Evolutionary conservation across 441 rosid species (phyloP).

Genomic region (Populus tomentosa): DNA sequence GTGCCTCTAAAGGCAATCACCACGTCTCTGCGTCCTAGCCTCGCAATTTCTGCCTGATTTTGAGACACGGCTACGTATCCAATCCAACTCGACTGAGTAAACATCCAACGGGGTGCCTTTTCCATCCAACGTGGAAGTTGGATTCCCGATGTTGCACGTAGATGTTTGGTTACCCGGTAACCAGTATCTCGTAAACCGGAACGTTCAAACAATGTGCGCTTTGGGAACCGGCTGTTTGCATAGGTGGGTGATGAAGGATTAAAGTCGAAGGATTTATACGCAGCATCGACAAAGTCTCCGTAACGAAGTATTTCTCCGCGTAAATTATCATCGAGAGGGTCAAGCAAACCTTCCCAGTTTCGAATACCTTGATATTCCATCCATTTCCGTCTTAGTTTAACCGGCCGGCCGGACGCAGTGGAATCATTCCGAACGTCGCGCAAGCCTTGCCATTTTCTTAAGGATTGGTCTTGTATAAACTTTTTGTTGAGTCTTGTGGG

Average conservation of each 20-base stretch:
- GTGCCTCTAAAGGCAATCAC: slow-evolving; percentile 74
- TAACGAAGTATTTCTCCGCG: slow-evolving; percentile 64
- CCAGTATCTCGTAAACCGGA: slow-evolving; percentile 56
- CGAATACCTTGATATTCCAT: slow-evolving; percentile 53
- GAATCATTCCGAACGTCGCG: slow-evolving; percentile 22
- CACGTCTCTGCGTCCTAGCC: slow-evolving; percentile 74
- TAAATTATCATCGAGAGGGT: slow-evolving; percentile 64
- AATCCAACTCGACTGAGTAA: slow-evolving; percentile 68
- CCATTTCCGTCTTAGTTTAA: slow-evolving; percentile 43
- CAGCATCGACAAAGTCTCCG: slow-evolving; percentile 67
- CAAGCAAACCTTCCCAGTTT: slow-evolving; percentile 64
- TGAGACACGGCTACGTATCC: slow-evolving; percentile 82
- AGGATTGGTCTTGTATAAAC: slow-evolving; percentile 18
- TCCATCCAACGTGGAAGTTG: slow-evolving; percentile 62
- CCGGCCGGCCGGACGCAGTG: slow-evolving; percentile 16
- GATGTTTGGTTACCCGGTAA: slow-evolving; percentile 45
- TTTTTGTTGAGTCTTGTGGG: slow-evolving; percentile 10
- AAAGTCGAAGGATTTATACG: slow-evolving; percentile 65
- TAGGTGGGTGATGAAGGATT: slow-evolving; percentile 58
- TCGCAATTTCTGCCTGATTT: slow-evolving; percentile 58
- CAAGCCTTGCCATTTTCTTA: slow-evolving; percentile 33
- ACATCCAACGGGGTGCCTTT: slow-evolving; percentile 53
- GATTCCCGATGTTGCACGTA: slow-evolving; percentile 65
- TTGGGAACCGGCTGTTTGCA: slow-evolving; percentile 49
- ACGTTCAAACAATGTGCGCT: slow-evolving; percentile 38